These are phyloP conservation scores for Nemania sp. DNA, from an alignment of 2,329 filamentous ascomycete genomes.

Conservation along the genomic window DNA sequence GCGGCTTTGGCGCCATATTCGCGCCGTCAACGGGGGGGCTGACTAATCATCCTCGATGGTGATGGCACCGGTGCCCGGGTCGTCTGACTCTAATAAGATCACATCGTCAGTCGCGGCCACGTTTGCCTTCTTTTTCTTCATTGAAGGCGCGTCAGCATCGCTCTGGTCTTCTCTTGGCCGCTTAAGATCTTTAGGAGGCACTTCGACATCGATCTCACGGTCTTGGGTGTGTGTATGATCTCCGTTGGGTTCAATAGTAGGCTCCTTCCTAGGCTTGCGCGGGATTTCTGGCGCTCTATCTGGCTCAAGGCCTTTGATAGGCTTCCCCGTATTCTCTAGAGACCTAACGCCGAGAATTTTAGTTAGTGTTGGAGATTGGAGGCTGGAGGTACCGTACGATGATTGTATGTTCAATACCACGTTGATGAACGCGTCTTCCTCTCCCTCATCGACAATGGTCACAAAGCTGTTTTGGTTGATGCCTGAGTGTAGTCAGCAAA, in stretches of 20 bases:
- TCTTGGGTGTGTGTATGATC: slow-evolving; percentile 47
- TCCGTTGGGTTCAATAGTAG: slow-evolving; percentile 46
- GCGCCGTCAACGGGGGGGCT: neutral
- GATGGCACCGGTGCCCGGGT: slow-evolving; percentile 60
- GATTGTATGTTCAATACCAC: slow-evolving; percentile 72
- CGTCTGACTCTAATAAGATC: slow-evolving; percentile 55
- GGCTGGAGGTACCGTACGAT: slow-evolving; percentile 49
- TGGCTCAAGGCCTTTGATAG: slow-evolving; percentile 53
- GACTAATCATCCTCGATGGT: slow-evolving; percentile 62
- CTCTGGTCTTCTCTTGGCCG: slow-evolving; percentile 49
- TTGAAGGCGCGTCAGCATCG: slow-evolving; percentile 43
- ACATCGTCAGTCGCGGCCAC: slow-evolving; percentile 45
- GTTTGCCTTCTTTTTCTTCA: slow-evolving; percentile 63
- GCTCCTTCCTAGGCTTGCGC: slow-evolving; percentile 53
- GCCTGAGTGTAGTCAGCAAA: slow-evolving; percentile 47
- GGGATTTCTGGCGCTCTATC: slow-evolving; percentile 55
- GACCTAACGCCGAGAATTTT: slow-evolving; percentile 18
- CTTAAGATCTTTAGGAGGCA: slow-evolving; percentile 48
- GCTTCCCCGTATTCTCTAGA: slow-evolving; percentile 50
- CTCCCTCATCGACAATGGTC: slow-evolving; percentile 82
- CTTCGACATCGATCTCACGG: slow-evolving; percentile 42
- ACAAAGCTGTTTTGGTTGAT: slow-evolving; percentile 75
- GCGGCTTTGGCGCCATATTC: neutral
- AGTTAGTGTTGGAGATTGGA: slow-evolving; percentile 31
- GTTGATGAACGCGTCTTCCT: slow-evolving; percentile 75